Base-by-base conservation (phyloP, 1,284 basidiomycete species). In the Xerocomus cyaneibrunnescens region DNA sequence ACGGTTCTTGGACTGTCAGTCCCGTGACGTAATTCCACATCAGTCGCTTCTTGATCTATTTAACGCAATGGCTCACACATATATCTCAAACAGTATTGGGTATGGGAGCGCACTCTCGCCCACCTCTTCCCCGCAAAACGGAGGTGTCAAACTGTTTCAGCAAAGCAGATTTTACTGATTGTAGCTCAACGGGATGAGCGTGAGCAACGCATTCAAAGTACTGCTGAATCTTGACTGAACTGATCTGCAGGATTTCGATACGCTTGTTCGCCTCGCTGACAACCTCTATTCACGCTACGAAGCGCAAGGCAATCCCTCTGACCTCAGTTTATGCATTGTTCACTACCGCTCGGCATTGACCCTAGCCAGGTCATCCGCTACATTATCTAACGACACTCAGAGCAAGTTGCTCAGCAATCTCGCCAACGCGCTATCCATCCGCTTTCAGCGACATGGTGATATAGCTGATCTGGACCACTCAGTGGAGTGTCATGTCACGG, bases 401-500 rank as follows among this genome's bases (percentile, higher is more conserved):
- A 59, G 67, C 54, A 68, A 63, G 34, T 14, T 69, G 19, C 54
- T 59, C 35, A 56, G 55, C 17, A 70, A 69, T 46, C 64, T 74
- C 28, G 72, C 67, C n/a, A 61, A 52, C 17, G 62, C 65, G 16
- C 50, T 72, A 4, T 57, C 58, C 27, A 56, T 57, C 14, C 66
- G 68, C 17, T 73, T 69, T 53, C 55, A 62, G 30, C 57, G 59
- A 30, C 51, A 58, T 19, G 64, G 66, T 0, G 57, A 64, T 38
- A 48, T 62, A 23, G 59, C 61, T 16, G 71, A 74, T 52, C 46
- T 75, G 16, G 60, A 71, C 7, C 61, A 64, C 32, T 68, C 71
- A 1, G 62, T 73, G 22, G 53, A 61, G n/a, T 62, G 57, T 44
- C 60, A 64, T 36, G 47, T 59, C 16, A 58, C 60, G 0, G 69